Base-by-base conservation (phyloP, 192 early-diverging fungal species). In the Umbelopsis sp. region DNA sequence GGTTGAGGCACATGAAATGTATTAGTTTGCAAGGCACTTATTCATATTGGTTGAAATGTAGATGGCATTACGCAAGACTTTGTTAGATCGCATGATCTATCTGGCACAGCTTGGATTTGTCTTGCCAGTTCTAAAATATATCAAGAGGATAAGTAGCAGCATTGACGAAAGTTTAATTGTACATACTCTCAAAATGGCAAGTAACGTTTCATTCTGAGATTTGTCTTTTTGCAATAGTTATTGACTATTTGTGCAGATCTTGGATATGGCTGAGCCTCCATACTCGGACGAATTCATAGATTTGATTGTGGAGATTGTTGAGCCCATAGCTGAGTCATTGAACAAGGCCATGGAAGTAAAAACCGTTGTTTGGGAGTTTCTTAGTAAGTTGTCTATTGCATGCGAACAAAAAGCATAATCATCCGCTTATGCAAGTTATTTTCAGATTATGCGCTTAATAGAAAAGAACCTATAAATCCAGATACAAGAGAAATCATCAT, bases 151-250 rank as follows among this genome's bases (percentile, higher is more conserved):
- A 23, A 81, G 74, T 1, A 81, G 81, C n/a, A 76, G 79, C 21
- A 77, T 91, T 30, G 90, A 93, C 52, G 88, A 93, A 78, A 91
- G 86, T 49, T 75, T 90, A 44, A 78, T 85, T 46, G 82, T 87
- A 23, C 88, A 91, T 46, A 47, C 46, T 20, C n/a, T 66, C 16
- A 66, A 66, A 66, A 66, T 66, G 65, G 65, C 18, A 66, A 44
- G 65, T 61, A 41, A 41, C 9, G 9, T 4, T 16, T 8, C 16
- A 61, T 35, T 30, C 5, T 15, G 7, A 13, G 10, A 9, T 15
- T 30, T 2, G 0, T 3, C 23, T 7, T 52, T 21, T 35, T 21
- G 13, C 9, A 20, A 20, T 21, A 16, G 11, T 13, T 3, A 1
- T 20, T 64, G 22, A 33, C 8, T 15, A 2, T 5, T 7, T 44